Evolutionary conservation across 768 basidiomycete species (phyloP).

Genomic region (Agaricus subrufescens): DNA sequence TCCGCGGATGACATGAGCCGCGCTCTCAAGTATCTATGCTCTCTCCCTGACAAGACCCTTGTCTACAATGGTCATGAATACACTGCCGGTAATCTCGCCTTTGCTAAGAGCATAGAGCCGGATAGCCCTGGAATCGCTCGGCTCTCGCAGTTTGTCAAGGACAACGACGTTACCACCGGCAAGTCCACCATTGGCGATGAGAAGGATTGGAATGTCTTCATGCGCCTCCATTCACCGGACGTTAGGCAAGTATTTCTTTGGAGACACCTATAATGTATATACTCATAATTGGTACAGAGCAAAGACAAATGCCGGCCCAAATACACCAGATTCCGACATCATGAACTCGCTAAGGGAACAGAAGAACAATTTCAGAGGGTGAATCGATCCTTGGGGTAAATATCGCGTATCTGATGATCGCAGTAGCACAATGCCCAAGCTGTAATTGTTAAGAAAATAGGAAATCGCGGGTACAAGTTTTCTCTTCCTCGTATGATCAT

Average conservation of each 20-base stretch:
- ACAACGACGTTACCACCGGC: conserved; percentile 68
- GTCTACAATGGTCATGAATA: conserved; percentile 94
- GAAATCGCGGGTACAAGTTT: background rate
- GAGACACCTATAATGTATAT: background rate
- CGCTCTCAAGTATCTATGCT: conserved; percentile 65
- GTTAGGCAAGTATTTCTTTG: conserved; percentile 48
- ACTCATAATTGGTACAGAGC: conserved; percentile 35
- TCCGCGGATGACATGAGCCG: conserved; percentile 74
- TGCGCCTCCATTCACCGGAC: conserved; percentile 64
- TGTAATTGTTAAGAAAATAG: background rate
- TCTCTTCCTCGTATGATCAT: background rate
- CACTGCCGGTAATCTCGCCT: conserved; percentile 68
- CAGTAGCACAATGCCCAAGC: background rate
- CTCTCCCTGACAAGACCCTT: conserved; percentile 73
- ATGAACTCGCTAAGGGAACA: conserved; percentile 74
- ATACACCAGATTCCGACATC: conserved; percentile 45
- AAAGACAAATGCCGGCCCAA: conserved; percentile 33
- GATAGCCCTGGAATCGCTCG: conserved; percentile 55
- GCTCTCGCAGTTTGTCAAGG: conserved; percentile 52
- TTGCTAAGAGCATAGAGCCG: conserved; percentile 59
- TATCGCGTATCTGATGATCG: background rate
- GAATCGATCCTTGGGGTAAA: conserved; percentile 14
- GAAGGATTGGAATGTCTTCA: conserved; percentile 94
- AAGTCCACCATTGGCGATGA: conserved; percentile 89
- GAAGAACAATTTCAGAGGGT: conserved; percentile 84